Percentiles rank a stretch among this genome's conserved stretches.
Evolutionary conservation across 768 basidiomycete species (phyloP).

Genomic region (Naganishia friedmannii): DNA sequence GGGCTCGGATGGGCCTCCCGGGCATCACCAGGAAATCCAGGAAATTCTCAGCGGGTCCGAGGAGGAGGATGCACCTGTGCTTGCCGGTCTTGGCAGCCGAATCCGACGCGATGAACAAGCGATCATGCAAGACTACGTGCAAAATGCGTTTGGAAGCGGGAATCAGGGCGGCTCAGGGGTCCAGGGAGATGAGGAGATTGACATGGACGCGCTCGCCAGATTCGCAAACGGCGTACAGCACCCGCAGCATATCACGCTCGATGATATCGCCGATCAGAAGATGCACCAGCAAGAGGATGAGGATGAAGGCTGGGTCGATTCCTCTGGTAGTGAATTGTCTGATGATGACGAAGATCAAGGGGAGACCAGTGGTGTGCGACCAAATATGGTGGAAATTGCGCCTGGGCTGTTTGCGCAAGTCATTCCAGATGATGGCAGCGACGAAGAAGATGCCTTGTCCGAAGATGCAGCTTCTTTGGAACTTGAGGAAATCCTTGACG

Average conservation of each 20-base stretch:
- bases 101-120: slow-evolving; percentile 17
- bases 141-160: slow-evolving; percentile 15
- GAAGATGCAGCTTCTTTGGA: slow-evolving; percentile 22
- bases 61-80: slow-evolving; percentile 31
- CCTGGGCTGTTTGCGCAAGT: slow-evolving; percentile 24
- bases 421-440: not conserved
- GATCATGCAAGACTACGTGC: slow-evolving; percentile 9
- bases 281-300: slow-evolving; percentile 31
- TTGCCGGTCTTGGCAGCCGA: slow-evolving; percentile 6
- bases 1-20: slow-evolving; percentile 50
- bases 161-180: not conserved
- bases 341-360: slow-evolving; percentile 24
- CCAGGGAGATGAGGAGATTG: slow-evolving; percentile 1
- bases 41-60: slow-evolving; percentile 5
- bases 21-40: not conserved
- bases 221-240: slow-evolving; percentile 28
- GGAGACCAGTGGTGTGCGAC: not conserved
- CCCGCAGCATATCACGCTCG: slow-evolving; percentile 26
- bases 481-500: slow-evolving; percentile 21
- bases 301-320: slow-evolving; percentile 32
- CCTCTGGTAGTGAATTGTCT: slow-evolving; percentile 30
- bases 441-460: slow-evolving; percentile 13
- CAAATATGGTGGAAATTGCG: slow-evolving; percentile 23
- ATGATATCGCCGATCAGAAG: slow-evolving; percentile 29
- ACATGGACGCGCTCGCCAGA: slow-evolving; percentile 15